These are phyloP conservation scores for Chaetomium tenue DNA, from an alignment of 495 filamentous ascomycete species.

Conservation along the genomic window DNA sequence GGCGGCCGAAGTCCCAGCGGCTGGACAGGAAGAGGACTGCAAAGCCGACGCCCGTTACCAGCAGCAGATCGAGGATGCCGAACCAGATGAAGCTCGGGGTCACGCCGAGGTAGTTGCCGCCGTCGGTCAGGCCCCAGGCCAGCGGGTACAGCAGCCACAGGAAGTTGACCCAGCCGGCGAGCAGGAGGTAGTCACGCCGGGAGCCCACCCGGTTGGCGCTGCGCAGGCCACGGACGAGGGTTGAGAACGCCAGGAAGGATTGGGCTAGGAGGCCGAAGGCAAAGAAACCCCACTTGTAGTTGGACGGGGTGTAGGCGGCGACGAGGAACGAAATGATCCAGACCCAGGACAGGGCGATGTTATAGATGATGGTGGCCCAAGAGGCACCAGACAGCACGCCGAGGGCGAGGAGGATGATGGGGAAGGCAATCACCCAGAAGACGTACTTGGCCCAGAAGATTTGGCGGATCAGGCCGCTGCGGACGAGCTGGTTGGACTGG, in stretches of 20 bases:
- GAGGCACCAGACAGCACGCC: slow-evolving; percentile 46
- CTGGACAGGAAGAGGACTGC: slow-evolving; percentile 41
- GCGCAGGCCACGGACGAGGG: slow-evolving; percentile 29
- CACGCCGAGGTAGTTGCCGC: slow-evolving; percentile 47
- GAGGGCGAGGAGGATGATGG: slow-evolving; percentile 41
- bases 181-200: slow-evolving; percentile 41
- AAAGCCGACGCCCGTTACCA: slow-evolving; percentile 39
- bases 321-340: slow-evolving; percentile 49
- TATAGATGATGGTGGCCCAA: slow-evolving; percentile 49
- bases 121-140: slow-evolving; percentile 48
- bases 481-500: slow-evolving; percentile 36
- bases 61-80: slow-evolving; percentile 46
- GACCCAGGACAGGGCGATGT: slow-evolving; percentile 45
- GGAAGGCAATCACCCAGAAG: slow-evolving; percentile 50
- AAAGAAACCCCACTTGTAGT: slow-evolving; percentile 56
- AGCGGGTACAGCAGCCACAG: slow-evolving; percentile 52
- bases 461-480: slow-evolving; percentile 38
- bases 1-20: slow-evolving; percentile 47
- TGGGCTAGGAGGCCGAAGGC: slow-evolving; percentile 44
- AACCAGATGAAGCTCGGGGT: slow-evolving; percentile 46
- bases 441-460: slow-evolving; percentile 55
- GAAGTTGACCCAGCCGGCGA: slow-evolving; percentile 45
- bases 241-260: slow-evolving; percentile 37
- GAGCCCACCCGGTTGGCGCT: slow-evolving; percentile 42
- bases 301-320: slow-evolving; percentile 43